A percentile compares a stretch with the other conserved stretches of the same genome.
Evolutionary conservation across 2,329 filamentous ascomycete species (phyloP).

Genomic region (Capronia epimyces): DNA sequence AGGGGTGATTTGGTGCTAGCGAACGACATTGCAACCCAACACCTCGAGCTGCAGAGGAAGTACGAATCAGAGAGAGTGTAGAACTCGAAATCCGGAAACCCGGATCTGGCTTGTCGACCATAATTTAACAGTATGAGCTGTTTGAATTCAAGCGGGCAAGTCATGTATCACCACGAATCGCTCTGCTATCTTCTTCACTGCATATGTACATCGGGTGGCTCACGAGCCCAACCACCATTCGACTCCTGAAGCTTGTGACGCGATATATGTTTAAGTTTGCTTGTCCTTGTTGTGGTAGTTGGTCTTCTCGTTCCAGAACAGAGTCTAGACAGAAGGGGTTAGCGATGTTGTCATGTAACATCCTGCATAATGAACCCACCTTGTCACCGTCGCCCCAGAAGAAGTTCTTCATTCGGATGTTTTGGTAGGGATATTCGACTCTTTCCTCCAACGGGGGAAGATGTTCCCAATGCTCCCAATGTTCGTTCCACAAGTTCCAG

Average conservation of each 20-base stretch:
- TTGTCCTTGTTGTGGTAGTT: conserved; percentile 98
- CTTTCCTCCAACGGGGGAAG: conserved; percentile 83
- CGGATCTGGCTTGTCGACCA: background rate
- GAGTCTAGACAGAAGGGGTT: conserved; percentile 16
- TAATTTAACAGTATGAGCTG: background rate
- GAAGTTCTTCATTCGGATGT: conserved; percentile 94
- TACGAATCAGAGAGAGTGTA: conserved; percentile 27
- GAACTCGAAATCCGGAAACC: background rate
- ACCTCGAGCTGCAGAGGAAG: conserved; percentile 53
- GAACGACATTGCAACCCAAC: conserved; percentile 59
- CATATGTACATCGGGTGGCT: conserved; percentile 18
- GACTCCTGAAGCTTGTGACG: background rate
- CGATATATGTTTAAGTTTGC: conserved; percentile 37
- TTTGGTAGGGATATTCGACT: conserved; percentile 92
- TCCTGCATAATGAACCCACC: conserved; percentile 46
- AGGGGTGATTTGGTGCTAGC: conserved; percentile 59
- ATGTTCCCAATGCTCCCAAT: conserved; percentile 94
- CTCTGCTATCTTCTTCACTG: conserved; percentile 5
- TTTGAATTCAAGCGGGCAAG: background rate
- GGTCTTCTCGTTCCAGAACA: conserved; percentile 85
- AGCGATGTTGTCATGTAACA: background rate
- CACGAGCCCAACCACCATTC: background rate
- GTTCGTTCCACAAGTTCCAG: conserved; percentile 85
- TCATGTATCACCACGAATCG: background rate
- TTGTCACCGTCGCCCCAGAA: conserved; percentile 95